Conservation (phyloP, 352 stramenopile genomes). For the Aphanomyces cochlioides region DNA sequence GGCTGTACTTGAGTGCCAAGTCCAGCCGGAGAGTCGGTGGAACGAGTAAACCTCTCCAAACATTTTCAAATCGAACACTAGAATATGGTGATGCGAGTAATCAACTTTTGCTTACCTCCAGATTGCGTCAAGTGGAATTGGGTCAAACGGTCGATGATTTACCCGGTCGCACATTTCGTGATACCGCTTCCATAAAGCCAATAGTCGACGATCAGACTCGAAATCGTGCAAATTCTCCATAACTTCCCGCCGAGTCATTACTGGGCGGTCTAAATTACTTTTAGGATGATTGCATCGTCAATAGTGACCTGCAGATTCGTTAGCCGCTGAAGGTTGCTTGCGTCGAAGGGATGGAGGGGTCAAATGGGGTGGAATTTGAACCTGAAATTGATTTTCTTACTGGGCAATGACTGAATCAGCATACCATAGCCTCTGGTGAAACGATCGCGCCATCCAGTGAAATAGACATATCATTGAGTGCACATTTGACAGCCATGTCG, state of each 20-base stretch:
- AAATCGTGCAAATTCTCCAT: slow-evolving; percentile 12
- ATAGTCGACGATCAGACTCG: not conserved
- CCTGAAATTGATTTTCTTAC: slow-evolving; percentile 25
- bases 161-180: not conserved
- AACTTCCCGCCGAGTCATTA: not conserved
- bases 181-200: not conserved
- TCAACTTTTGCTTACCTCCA: slow-evolving; percentile 34
- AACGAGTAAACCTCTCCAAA: slow-evolving; percentile 65
- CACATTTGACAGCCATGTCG: slow-evolving; percentile 60
- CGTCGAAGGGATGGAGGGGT: slow-evolving; percentile 18
- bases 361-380: slow-evolving; percentile 23
- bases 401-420: slow-evolving; percentile 39
- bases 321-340: no score
- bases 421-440: slow-evolving; percentile 39
- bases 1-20: slow-evolving; percentile 73
- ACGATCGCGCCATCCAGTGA: slow-evolving; percentile 37
- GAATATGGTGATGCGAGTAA: not conserved
- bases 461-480: slow-evolving; percentile 55
- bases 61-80: slow-evolving; percentile 54
- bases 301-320: no score
- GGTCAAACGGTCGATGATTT: slow-evolving; percentile 49
- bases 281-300: no score
- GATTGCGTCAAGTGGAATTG: slow-evolving; percentile 54
- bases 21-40: slow-evolving; percentile 58
- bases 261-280: no score